These are phyloP conservation scores for Trichosporon sp. DNA, from an alignment of 1,284 basidiomycete genomes.

Conservation along the genomic window DNA sequence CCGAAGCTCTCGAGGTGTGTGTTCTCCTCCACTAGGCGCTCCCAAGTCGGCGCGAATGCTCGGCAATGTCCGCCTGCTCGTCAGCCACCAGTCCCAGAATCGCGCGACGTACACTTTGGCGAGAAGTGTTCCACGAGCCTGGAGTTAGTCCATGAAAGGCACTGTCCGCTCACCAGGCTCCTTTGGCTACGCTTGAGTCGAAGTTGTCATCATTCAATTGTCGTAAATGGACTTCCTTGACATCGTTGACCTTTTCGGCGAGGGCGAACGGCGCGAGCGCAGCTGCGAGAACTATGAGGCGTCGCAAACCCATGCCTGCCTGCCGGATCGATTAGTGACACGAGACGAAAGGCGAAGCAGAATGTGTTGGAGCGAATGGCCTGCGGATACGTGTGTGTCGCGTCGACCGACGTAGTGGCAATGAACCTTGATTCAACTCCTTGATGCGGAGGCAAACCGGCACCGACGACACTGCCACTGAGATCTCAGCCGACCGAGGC, in stretches of 20 bases:
- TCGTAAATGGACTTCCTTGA: slow-evolving; percentile 23
- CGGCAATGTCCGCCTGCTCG: slow-evolving; percentile 43
- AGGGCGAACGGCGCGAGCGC: neutral
- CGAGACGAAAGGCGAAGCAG: neutral
- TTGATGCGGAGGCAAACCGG: neutral
- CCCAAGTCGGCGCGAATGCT: slow-evolving; percentile 68
- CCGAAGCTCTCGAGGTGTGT: slow-evolving; percentile 55
- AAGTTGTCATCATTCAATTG: slow-evolving; percentile 64
- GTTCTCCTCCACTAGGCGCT: slow-evolving; percentile 58
- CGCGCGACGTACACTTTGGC: slow-evolving; percentile 42
- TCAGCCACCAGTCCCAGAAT: neutral
- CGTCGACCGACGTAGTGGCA: neutral
- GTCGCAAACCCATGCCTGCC: neutral
- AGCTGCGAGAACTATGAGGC: neutral
- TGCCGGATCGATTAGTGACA: neutral
- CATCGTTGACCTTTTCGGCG: neutral
- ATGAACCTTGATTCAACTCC: neutral
- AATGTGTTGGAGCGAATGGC: neutral
- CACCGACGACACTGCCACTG: neutral
- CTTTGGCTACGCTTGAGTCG: slow-evolving; percentile 54
- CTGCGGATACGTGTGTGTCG: neutral
- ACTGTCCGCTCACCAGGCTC: slow-evolving; percentile 58
- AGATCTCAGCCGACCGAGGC: neutral
- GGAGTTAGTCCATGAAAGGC: slow-evolving; percentile 8
- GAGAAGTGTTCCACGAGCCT: slow-evolving; percentile 50